phyloP scores from a whole-genome alignment of 2,329 filamentous ascomycete genomes.

The Sporothrix dimorphospora region DNA sequence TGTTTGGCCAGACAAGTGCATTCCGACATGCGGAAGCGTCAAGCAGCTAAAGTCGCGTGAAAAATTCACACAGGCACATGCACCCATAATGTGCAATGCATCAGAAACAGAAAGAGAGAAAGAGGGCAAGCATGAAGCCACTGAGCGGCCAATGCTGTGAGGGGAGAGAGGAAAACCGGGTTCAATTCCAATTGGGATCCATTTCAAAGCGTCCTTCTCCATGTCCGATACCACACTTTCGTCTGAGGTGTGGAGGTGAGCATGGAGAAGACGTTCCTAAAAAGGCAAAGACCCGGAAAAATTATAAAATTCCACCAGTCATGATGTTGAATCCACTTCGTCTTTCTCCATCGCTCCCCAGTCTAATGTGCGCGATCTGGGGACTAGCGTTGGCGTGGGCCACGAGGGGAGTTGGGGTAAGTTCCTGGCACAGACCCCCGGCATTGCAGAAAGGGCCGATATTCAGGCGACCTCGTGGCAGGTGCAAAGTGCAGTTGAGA shows the following conservation, averaged over 20 bases:
- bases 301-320: constrained; percentile 24
- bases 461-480: not conserved
- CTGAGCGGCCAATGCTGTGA: not conserved
- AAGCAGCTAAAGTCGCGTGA: not conserved
- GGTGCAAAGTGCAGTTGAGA: not conserved
- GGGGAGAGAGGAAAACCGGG: constrained; percentile 1
- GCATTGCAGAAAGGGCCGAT: not conserved
- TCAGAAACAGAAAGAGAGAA: not conserved
- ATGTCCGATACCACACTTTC: constrained; percentile 15
- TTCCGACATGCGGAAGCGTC: not conserved
- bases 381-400: constrained; percentile 16
- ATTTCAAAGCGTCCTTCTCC: not conserved
- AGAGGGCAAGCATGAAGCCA: not conserved
- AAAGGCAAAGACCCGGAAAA: constrained; percentile 24
- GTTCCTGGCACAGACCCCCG: not conserved
- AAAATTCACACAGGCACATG: constrained; percentile 7
- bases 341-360: not conserved
- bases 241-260: constrained; percentile 17
- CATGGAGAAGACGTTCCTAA: constrained; percentile 13
- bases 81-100: not conserved
- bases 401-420: constrained; percentile 17
- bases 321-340: not conserved
- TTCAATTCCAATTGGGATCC: not conserved
- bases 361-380: constrained; percentile 14
- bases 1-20: not conserved